Conservation (phyloP, 2,329 filamentous ascomycete species). For the Claviceps maximensis region DNA sequence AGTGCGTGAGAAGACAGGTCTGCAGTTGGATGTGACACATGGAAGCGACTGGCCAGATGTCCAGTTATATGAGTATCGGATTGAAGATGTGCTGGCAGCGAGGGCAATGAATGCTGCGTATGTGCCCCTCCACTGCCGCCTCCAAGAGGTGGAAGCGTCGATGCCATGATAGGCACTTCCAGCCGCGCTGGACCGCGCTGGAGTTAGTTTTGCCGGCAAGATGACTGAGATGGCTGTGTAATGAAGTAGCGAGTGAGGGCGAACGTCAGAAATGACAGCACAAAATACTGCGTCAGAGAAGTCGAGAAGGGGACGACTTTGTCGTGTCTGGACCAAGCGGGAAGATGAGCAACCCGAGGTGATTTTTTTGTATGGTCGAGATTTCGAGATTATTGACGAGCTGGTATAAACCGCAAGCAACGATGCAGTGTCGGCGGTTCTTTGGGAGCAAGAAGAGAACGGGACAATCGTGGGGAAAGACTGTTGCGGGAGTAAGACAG, state of each 20-base stretch:
- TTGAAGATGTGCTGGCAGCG: slow-evolving; percentile 72
- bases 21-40: slow-evolving; percentile 79
- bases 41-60: slow-evolving; percentile 79
- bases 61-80: slow-evolving; percentile 68
- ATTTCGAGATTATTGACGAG: background rate
- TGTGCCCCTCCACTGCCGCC: slow-evolving; percentile 46
- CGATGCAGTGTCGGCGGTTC: background rate
- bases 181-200: background rate
- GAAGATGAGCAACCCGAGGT: background rate
- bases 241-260: background rate
- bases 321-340: background rate
- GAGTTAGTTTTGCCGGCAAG: background rate
- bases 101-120: slow-evolving; percentile 75
- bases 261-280: background rate
- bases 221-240: background rate
- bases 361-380: background rate
- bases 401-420: background rate
- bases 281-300: background rate
- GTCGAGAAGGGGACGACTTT: background rate
- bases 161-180: slow-evolving; percentile 40
- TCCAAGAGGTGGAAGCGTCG: slow-evolving; percentile 39
- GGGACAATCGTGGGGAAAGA: background rate
- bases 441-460: background rate
- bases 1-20: slow-evolving; percentile 82
- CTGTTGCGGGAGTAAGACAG: background rate